A percentile compares a stretch with the other conserved stretches of the same genome.
These are phyloP conservation scores for Anastatica hierochuntica DNA, from an alignment of 345 rosid genomes.

Conservation along the genomic window DNA sequence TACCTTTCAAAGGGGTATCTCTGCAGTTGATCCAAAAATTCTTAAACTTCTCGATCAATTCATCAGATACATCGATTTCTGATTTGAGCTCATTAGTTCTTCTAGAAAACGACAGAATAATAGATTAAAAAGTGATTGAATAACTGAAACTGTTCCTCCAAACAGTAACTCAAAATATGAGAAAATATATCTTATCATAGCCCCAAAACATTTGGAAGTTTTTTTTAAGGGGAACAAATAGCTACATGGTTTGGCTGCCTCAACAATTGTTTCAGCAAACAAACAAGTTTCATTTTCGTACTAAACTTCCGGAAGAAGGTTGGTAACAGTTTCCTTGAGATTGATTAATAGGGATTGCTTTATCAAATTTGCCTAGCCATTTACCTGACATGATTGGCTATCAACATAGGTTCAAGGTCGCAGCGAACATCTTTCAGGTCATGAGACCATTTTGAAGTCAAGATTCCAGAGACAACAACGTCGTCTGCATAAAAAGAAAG, in stretches of 20 bases:
- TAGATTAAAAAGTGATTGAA: constrained; percentile 1
- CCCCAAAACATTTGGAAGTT: neutral
- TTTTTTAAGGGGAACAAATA: neutral
- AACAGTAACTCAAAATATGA: neutral
- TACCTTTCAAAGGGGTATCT: constrained; percentile 70
- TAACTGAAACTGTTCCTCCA: neutral
- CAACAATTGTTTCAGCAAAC: neutral
- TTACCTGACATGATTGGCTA: constrained; percentile 87
- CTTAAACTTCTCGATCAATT: constrained; percentile 51
- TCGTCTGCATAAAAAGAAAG: constrained; percentile 46
- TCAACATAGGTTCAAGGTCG: constrained; percentile 78
- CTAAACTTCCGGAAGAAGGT: neutral
- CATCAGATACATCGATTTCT: constrained; percentile 59
- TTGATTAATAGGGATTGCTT: neutral
- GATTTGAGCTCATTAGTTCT: constrained; percentile 80
- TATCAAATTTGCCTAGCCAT: neutral
- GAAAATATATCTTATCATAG: neutral
- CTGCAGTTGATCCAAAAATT: constrained; percentile 74
- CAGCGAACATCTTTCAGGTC: constrained; percentile 86
- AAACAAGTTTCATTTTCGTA: neutral
- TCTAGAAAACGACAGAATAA: constrained; percentile 30
- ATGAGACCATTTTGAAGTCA: constrained; percentile 95
- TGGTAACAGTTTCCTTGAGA: neutral
- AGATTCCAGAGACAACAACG: constrained; percentile 69
- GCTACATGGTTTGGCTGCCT: neutral